phyloP scores from a whole-genome alignment of 2,329 filamentous ascomycete genomes.

The Ascocoryne sarcoides region DNA sequence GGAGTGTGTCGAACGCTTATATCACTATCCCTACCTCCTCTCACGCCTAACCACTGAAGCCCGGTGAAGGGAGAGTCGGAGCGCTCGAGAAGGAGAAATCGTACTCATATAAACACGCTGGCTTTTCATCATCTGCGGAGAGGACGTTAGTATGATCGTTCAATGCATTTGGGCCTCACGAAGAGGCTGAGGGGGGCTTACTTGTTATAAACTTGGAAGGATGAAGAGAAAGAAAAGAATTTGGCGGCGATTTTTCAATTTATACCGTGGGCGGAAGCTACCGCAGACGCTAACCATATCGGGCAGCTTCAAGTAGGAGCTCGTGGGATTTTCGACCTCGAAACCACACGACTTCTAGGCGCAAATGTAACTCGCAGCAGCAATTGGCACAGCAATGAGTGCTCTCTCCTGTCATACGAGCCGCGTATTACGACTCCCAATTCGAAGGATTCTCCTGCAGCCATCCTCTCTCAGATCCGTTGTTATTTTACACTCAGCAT shows the following conservation, averaged over 20 bases:
- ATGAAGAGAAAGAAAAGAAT: conserved; percentile 55
- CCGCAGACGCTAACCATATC: conserved; percentile 17
- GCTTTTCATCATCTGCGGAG: conserved; percentile 94
- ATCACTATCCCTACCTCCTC: conserved; percentile 70
- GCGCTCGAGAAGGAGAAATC: conserved; percentile 55
- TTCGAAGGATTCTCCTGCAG: conserved; percentile 1
- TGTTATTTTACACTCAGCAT: background rate
- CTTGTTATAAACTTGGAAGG: conserved; percentile 99
- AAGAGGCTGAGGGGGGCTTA: conserved; percentile 59
- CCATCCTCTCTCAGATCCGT: background rate
- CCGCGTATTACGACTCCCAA: conserved; percentile 1
- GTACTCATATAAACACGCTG: conserved; percentile 89
- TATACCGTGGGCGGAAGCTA: conserved; percentile 13
- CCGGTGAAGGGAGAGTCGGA: conserved; percentile 78
- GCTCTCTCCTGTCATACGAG: conserved; percentile 10
- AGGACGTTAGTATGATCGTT: conserved; percentile 27
- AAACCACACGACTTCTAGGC: no score
- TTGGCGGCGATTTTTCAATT: conserved; percentile 29
- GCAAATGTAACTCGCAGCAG: background rate
- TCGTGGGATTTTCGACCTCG: no score
- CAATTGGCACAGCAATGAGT: conserved; percentile 18
- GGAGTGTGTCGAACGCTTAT: conserved; percentile 99
- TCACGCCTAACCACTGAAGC: conserved; percentile 78
- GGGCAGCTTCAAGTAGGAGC: no score
- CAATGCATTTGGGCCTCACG: conserved; percentile 3